phyloP scores from a whole-genome alignment of 352 stramenopile species.

The Phytophthora macrochlamydospora region DNA sequence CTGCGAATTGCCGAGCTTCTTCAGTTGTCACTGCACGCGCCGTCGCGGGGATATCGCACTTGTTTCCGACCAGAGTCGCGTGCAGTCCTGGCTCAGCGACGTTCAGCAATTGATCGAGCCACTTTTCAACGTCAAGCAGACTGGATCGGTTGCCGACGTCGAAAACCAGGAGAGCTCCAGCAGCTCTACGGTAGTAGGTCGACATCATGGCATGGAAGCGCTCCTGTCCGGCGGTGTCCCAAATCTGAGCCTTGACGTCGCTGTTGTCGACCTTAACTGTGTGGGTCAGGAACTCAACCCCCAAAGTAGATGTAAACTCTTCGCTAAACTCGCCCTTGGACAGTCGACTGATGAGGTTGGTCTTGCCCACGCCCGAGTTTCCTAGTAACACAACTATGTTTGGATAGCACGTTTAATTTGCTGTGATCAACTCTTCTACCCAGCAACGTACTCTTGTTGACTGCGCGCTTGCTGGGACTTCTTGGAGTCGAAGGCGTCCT shows the following conservation, averaged over 20 bases:
- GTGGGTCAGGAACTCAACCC: constrained; percentile 90
- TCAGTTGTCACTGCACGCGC: constrained; percentile 57
- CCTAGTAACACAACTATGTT: constrained; percentile 77
- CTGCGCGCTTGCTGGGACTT: constrained; percentile 43
- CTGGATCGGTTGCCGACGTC: constrained; percentile 66
- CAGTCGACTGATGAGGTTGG: constrained; percentile 78
- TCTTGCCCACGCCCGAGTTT: constrained; percentile 88
- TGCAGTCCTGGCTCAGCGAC: constrained; percentile 74
- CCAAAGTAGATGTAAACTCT: constrained; percentile 86
- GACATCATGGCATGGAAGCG: constrained; percentile 90
- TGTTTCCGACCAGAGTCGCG: constrained; percentile 76
- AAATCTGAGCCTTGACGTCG: constrained; percentile 89
- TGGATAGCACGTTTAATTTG: constrained; percentile 4
- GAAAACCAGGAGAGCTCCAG: constrained; percentile 81
- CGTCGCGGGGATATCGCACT: constrained; percentile 55
- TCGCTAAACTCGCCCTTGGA: constrained; percentile 86
- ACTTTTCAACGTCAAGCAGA: constrained; percentile 61
- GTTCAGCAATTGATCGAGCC: constrained; percentile 78
- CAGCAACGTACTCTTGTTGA: constrained; percentile 69
- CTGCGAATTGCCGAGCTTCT: constrained; percentile 73
- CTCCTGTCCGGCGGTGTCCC: constrained; percentile 88
- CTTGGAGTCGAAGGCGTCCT: constrained; percentile 29
- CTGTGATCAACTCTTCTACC: background rate
- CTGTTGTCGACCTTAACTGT: constrained; percentile 65
- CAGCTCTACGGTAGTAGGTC: constrained; percentile 88